Conservation (phyloP, 1,284 basidiomycete species). For the Malassezia yamatoensis region DNA sequence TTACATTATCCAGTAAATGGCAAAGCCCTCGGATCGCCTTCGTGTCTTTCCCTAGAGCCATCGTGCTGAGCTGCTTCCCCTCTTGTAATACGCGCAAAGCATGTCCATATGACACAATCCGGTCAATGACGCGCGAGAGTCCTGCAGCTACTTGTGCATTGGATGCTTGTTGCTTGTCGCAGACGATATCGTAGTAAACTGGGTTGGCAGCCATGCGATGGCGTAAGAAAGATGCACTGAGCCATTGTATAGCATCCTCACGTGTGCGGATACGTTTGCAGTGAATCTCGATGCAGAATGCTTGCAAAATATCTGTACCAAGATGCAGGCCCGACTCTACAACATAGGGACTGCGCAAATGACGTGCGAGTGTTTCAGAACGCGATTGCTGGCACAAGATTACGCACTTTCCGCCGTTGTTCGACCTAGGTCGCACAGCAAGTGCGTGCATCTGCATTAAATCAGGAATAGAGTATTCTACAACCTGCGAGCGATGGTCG, state of each 20-base stretch:
- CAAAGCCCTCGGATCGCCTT: too few relatives aligned
- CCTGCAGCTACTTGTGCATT: constrained; percentile 14
- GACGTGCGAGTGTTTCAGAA: constrained; percentile 66
- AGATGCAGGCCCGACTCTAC: constrained; percentile 70
- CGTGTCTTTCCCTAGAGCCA: too few relatives aligned
- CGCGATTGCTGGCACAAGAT: constrained; percentile 76
- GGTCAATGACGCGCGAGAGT: constrained; percentile 19
- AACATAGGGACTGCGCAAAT: constrained; percentile 75
- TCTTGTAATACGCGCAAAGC: constrained; percentile 1
- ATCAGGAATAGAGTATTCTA: constrained; percentile 70
- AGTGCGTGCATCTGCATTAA: constrained; percentile 82
- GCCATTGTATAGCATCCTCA: constrained; percentile 64
- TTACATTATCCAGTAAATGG: too few relatives aligned
- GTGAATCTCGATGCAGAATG: constrained; percentile 18
- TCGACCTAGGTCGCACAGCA: constrained; percentile 58
- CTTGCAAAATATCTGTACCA: constrained; percentile 39
- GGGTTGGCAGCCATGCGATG: constrained; percentile 69
- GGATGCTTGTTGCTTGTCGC: constrained; percentile 21
- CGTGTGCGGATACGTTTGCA: constrained; percentile 40
- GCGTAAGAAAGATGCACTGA: constrained; percentile 74
- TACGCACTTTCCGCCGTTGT: constrained; percentile 52
- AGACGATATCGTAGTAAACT: constrained; percentile 63
- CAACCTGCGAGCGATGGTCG: constrained; percentile 57
- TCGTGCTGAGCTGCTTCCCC: too few relatives aligned
- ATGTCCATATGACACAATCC: not conserved